Base-by-base conservation (phyloP, 2,329 filamentous ascomycete species). In the Pseudonectria foliicola region DNA sequence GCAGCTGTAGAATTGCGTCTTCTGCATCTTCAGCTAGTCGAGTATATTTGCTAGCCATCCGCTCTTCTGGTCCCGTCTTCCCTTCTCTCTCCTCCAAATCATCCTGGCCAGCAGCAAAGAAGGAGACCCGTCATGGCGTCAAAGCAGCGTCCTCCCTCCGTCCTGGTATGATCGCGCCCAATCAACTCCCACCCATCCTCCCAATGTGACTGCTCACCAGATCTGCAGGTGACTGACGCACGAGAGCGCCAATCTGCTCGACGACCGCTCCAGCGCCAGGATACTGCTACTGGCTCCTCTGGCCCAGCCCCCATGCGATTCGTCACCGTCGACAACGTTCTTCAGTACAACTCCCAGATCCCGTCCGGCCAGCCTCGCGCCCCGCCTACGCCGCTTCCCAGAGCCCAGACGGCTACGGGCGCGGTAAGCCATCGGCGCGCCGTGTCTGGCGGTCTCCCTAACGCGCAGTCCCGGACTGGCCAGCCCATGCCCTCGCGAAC, bases 341-440 rank as follows among this genome's bases (percentile, higher is more conserved):
- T 98, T 5, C 88, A 94, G 59, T 86, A 94, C 66, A 83, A 88
- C 40, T 92, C 87, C 32, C 89, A 95, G 55, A 92, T 98, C 27
- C 92, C 92, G 2, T 96, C 92, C 1, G 89, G 88, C 52, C 90
- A 95, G 60, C 85, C 87, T 37, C 80, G 92, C 26, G 72, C 77
- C 1, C 82, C 85, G 2, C 81, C 78, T 6, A 66, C 69, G 21
- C 61, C 68, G 18, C 62, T 49, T 60, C 71, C 48, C 29, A 48
- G 50, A 18, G 44, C 50, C 2, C 41, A 45, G 29, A 41, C 48
- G 3, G 37, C 46, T 5, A 39, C 42, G 10, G 44, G 46, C 3
- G 34, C 35, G 12, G 25, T 37, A 3, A 43, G 43, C 3, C 37
- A 33, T 25, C 53, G 60, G n/a, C 50, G 59, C 7, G 45, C 55